These are phyloP conservation scores for Nepenthes mirabilis DNA, from an alignment of 148 eudicot genomes.

Conservation along the genomic window DNA sequence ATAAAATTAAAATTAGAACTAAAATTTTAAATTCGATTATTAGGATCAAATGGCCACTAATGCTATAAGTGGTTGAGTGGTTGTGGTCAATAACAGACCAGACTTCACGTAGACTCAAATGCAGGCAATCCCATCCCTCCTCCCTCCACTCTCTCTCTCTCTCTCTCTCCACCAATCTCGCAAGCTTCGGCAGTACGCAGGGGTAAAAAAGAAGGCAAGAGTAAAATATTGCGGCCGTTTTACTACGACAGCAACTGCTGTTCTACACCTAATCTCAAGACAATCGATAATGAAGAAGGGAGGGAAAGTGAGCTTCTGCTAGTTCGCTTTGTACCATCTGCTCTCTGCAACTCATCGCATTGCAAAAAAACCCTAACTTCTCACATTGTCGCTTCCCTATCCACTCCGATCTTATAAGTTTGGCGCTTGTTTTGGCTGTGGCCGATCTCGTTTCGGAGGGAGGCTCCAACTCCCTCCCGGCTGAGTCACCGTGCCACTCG, in stretches of 20 bases:
- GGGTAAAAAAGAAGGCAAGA: background rate
- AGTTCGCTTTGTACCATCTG: too few species aligned
- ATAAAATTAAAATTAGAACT: too few species aligned
- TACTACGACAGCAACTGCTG: slow-evolving; percentile 7
- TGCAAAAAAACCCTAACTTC: too few species aligned
- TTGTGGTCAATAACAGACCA: slow-evolving; percentile 1
- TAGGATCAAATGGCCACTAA: too few species aligned
- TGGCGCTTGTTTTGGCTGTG: background rate
- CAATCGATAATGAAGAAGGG: background rate
- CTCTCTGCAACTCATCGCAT: too few species aligned
- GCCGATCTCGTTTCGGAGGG: background rate
- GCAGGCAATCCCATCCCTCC: background rate
- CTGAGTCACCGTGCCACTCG: too few species aligned
- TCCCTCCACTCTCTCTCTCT: background rate
- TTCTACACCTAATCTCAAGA: slow-evolving; percentile 15
- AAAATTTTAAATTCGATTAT: too few species aligned
- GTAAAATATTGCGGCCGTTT: slow-evolving; percentile 2
- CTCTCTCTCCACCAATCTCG: slow-evolving; percentile 3
- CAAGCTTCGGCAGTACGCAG: background rate
- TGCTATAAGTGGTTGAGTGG: background rate
- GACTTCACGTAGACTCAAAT: slow-evolving; percentile 3
- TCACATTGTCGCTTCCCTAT: background rate
- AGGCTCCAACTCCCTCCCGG: background rate
- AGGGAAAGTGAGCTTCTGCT: background rate
- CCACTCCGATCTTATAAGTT: background rate